Evolutionary conservation across 1,139 yeast species (phyloP).

Genomic region (Taiozyma sp.): DNA sequence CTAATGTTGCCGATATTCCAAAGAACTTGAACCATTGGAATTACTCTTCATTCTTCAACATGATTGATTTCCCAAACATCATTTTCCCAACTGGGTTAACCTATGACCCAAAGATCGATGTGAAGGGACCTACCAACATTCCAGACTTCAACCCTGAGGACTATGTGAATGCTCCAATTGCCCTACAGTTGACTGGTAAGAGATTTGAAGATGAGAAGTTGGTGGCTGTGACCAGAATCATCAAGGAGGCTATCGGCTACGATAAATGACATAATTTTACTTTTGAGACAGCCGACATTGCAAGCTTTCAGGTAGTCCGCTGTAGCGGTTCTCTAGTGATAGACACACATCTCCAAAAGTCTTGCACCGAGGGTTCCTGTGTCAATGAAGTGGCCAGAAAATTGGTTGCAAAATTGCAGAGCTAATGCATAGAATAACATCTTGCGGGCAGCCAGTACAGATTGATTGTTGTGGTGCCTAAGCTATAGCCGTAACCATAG

Average conservation of each 20-base stretch:
- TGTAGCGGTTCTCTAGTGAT: too few species aligned
- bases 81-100: constrained; percentile 58
- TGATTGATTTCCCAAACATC: constrained; percentile 62
- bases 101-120: constrained; percentile 39
- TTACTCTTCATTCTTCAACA: constrained; percentile 64
- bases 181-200: constrained; percentile 46
- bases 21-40: constrained; percentile 72
- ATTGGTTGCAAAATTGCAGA: too few species aligned
- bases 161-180: constrained; percentile 49
- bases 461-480: too few species aligned
- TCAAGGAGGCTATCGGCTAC: background rate
- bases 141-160: constrained; percentile 31
- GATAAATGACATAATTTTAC: background rate
- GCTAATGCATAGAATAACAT: too few species aligned
- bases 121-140: constrained; percentile 19
- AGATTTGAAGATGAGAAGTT: constrained; percentile 52
- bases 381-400: too few species aligned
- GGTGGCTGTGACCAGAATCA: constrained; percentile 25
- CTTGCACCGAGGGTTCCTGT: too few species aligned
- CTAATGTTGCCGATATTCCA: constrained; percentile 69
- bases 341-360: too few species aligned
- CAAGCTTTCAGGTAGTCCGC: too few species aligned
- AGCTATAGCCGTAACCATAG: too few species aligned
- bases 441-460: too few species aligned
- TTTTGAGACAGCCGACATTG: too few species aligned